These are phyloP conservation scores for Alternaria alternata DNA, from an alignment of 2,329 filamentous ascomycete species.

Conservation along the genomic window DNA sequence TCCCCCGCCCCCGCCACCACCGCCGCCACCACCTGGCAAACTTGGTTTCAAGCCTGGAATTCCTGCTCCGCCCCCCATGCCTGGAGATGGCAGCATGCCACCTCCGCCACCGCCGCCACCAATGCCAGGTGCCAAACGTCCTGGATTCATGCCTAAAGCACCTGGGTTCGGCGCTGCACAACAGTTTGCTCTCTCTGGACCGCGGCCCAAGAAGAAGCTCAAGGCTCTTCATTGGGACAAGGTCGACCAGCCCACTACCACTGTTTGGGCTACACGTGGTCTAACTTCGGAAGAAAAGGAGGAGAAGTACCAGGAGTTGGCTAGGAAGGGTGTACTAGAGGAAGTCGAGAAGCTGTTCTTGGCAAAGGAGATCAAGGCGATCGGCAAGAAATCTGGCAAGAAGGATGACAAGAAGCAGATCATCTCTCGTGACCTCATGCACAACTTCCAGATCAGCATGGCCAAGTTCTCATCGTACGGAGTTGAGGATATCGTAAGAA, in stretches of 20 bases:
- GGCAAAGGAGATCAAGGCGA: constrained; percentile 92
- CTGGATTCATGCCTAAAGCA: constrained; percentile 76
- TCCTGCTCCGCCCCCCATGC: constrained; percentile 60
- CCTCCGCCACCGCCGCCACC: constrained; percentile 69
- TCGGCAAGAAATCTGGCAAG: constrained; percentile 75
- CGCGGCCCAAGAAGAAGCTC: constrained; percentile 97
- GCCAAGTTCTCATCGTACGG: constrained; percentile 89
- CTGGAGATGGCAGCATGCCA: constrained; percentile 56
- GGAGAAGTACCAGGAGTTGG: constrained; percentile 93
- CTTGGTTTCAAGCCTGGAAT: constrained; percentile 51
- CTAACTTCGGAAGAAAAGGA: constrained; percentile 89
- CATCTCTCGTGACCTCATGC: constrained; percentile 80
- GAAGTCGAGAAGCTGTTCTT: constrained; percentile 98
- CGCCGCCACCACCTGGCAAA: constrained; percentile 59
- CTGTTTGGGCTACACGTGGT: constrained; percentile 88
- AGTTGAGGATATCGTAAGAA: constrained; percentile 84
- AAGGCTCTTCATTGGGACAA: constrained; percentile 99
- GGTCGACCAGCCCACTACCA: constrained; percentile 89
- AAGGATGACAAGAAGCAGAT: constrained; percentile 98
- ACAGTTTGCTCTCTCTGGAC: constrained; percentile 76
- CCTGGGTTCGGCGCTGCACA: constrained; percentile 60
- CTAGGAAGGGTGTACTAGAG: constrained; percentile 92
- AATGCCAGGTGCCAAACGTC: constrained; percentile 64
- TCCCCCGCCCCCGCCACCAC: constrained; percentile 58
- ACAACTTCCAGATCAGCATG: constrained; percentile 73